Evolutionary conservation across 495 filamentous ascomycete genomes (phyloP), one percentile per base, ranked within the genome.

Genomic region (Monascus purpureus): DNA sequence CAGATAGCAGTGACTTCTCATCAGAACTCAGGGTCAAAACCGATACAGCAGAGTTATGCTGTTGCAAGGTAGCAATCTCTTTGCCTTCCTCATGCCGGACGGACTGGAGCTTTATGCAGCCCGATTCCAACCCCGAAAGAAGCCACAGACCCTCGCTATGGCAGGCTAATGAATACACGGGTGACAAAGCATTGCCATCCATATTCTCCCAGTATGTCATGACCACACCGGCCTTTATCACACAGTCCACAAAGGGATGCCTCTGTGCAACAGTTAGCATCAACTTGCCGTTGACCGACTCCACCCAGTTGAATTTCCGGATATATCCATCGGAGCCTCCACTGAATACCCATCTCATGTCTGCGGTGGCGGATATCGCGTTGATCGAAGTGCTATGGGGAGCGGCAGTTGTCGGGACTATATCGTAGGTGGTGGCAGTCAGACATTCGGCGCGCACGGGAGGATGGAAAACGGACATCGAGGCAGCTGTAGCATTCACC

Each of bases 381-480:
- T 99, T 99, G 61, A 99, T 82, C 20, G 86, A 95, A 8, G 90
- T 99, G 36, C 81, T 79, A 51, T 93, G 86, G 3, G 90, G 90
- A 2, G 90, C 90, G 9, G 90, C 90, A 52, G 94, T 94, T 14
- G 93, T 96, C 5, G 90, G 90, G 5, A 88, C 79, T 25, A 99
- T 93, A 54, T 99, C 90, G 66, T 96, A 99, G 9, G 75, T 75
- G 17, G 67, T 55, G n/a, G 92, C 90, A 6, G 72, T 79, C 15
- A 88, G 61, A 27, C 73, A 82, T 46, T 93, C 92, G 17, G 77
- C 56, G n/a, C 82, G 78, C 19, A 88, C 63, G 25, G 57, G 70
- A 0, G 81, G 86, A 18, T 74, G 74, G 33, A 61, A 58, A 15
- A 48, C 48, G 24, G 55, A 53, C 31, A 55, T 43, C 12, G 46